Evolutionary conservation across 352 stramenopile species (phyloP).

Genomic region (Labyrinthula sp.): DNA sequence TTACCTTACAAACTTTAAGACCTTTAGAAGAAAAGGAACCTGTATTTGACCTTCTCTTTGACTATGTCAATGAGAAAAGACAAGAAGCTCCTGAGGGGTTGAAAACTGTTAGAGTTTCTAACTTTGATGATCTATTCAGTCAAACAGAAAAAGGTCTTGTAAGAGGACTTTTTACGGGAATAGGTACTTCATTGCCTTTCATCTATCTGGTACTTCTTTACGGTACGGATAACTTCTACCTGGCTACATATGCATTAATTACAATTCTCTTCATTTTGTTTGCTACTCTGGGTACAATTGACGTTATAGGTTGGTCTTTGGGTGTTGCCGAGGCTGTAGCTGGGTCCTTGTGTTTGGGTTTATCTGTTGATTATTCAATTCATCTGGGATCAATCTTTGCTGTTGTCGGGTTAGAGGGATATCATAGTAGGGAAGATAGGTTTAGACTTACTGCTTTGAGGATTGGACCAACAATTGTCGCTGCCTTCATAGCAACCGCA

Average conservation of each 20-base stretch:
- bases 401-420: conserved; percentile 21
- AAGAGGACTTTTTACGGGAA: conserved; percentile 30
- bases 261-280: conserved; percentile 33
- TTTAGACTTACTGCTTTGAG: conserved; percentile 25
- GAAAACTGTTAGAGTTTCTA: conserved; percentile 5
- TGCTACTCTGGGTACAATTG: conserved; percentile 29
- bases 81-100: conserved; percentile 3
- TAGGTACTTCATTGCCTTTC: conserved; percentile 35
- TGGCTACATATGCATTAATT: conserved; percentile 30
- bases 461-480: conserved; percentile 35
- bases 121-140: conserved; percentile 29
- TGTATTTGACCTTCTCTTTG: conserved; percentile 27
- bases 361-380: conserved; percentile 36
- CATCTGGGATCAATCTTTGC: conserved; percentile 34
- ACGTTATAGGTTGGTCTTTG: conserved; percentile 32
- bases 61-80: conserved; percentile 1
- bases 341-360: conserved; percentile 34
- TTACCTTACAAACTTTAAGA: conserved; percentile 22
- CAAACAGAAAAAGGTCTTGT: conserved; percentile 32
- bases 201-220: conserved; percentile 31
- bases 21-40: conserved; percentile 30
- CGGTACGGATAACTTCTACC: conserved; percentile 33
- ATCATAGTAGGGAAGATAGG: conserved; percentile 12
- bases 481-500: conserved; percentile 34
- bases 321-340: conserved; percentile 34